A percentile compares a stretch with the other conserved stretches of the same genome.
These are phyloP conservation scores for Hydrangea macrophylla DNA, from an alignment of 148 eudicot species.

Conservation along the genomic window DNA sequence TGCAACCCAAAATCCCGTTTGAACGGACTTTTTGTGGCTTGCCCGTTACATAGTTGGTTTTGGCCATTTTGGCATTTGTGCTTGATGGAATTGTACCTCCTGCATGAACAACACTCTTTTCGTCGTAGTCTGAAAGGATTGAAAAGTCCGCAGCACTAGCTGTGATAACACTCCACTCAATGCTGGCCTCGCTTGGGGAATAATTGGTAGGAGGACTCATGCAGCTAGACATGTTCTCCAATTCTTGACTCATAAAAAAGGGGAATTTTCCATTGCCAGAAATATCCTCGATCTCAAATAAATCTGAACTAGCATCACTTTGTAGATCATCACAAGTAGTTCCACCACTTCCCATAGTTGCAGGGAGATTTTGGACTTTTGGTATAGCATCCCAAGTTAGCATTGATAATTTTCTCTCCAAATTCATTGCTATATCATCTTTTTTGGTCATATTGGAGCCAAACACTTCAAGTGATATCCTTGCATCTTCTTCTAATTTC, in stretches of 20 bases:
- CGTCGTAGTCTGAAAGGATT: conserved; percentile 28
- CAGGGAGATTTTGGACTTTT: conserved; percentile 20
- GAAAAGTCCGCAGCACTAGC: conserved; percentile 51
- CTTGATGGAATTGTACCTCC: background rate
- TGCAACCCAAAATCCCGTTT: conserved; percentile 53
- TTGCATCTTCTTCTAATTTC: conserved; percentile 29
- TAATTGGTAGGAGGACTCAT: conserved; percentile 32
- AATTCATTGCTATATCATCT: conserved; percentile 34
- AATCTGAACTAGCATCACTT: conserved; percentile 80
- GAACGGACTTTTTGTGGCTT: conserved; percentile 13
- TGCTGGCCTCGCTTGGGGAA: conserved; percentile 66
- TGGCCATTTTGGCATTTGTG: background rate
- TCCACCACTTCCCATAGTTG: conserved; percentile 18
- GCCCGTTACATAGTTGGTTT: background rate
- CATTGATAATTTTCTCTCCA: conserved; percentile 65
- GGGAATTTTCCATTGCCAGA: conserved; percentile 19
- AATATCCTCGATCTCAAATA: conserved; percentile 61
- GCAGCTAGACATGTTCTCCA: conserved; percentile 22
- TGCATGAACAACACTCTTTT: conserved; percentile 10
- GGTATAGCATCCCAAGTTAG: conserved; percentile 87
- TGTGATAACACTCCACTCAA: conserved; percentile 64
- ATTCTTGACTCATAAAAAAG: conserved; percentile 17
- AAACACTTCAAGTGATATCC: conserved; percentile 66
- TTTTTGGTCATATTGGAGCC: conserved; percentile 34
- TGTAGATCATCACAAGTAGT: conserved; percentile 39